These are phyloP conservation scores for Irpex sp. DNA, from an alignment of 1,284 basidiomycete species.

Conservation along the genomic window DNA sequence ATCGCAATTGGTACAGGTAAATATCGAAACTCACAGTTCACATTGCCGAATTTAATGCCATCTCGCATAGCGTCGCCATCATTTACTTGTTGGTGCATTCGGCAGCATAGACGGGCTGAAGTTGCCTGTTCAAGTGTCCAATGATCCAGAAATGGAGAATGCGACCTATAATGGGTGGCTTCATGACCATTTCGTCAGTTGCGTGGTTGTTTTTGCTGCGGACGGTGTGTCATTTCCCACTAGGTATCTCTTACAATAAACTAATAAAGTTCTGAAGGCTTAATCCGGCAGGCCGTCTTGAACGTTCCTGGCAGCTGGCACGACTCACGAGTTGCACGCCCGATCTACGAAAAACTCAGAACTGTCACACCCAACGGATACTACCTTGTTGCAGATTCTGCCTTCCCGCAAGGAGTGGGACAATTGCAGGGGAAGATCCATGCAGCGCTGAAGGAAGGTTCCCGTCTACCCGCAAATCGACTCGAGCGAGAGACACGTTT, in stretches of 20 bases:
- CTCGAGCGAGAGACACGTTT: constrained; percentile 18
- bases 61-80: constrained; percentile 25
- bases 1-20: neutral
- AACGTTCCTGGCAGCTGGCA: constrained; percentile 50
- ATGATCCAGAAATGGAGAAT: constrained; percentile 41
- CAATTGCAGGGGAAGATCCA: constrained; percentile 31
- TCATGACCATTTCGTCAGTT: constrained; percentile 35
- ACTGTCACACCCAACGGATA: constrained; percentile 33
- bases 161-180: constrained; percentile 48
- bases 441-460: constrained; percentile 38
- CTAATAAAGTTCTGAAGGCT: constrained; percentile 8
- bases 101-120: constrained; percentile 30
- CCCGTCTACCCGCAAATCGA: constrained; percentile 22
- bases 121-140: constrained; percentile 18
- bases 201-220: constrained; percentile 27
- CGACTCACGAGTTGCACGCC: constrained; percentile 35
- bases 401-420: constrained; percentile 36
- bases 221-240: constrained; percentile 23
- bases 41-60: too few species aligned
- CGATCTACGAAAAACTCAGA: constrained; percentile 34
- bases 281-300: constrained; percentile 30
- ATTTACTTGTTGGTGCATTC: constrained; percentile 37
- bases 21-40: neutral
- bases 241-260: neutral
- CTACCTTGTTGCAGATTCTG: constrained; percentile 41